These are phyloP conservation scores for Pezicula neosporulosa DNA, from an alignment of 2,329 filamentous ascomycete genomes.

Conservation along the genomic window DNA sequence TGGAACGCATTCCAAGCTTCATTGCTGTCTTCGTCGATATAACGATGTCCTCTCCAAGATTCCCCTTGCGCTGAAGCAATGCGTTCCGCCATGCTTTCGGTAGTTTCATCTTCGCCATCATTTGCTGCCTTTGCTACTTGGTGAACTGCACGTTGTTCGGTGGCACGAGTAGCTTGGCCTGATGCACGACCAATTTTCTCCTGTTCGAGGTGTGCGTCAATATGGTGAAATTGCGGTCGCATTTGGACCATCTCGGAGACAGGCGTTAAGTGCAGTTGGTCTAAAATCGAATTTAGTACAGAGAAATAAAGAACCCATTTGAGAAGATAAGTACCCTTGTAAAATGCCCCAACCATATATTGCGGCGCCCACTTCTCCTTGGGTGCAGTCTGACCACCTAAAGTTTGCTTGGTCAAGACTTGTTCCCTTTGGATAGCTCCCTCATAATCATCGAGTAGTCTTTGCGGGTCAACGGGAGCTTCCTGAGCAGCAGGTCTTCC, in stretches of 20 bases:
- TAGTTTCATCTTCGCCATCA: conserved; percentile 61
- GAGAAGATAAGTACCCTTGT: conserved; percentile 59
- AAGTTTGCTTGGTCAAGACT: conserved; percentile 75
- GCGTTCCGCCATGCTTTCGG: conserved; percentile 71
- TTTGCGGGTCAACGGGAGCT: conserved; percentile 36
- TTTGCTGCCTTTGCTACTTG: conserved; percentile 79
- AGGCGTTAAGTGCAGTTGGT: conserved; percentile 82
- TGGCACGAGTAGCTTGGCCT: conserved; percentile 14
- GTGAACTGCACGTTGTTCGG: conserved; percentile 73
- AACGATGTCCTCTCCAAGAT: conserved; percentile 74
- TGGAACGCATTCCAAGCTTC: conserved; percentile 75
- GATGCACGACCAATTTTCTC: conserved; percentile 36
- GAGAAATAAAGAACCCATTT: not conserved
- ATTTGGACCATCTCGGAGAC: conserved; percentile 82
- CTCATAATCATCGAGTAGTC: conserved; percentile 52
- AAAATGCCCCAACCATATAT: conserved; percentile 93
- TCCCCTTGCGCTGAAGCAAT: conserved; percentile 79
- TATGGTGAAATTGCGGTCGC: conserved; percentile 86
- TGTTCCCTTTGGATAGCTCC: conserved; percentile 67
- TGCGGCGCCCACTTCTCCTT: conserved; percentile 57
- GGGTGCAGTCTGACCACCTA: conserved; percentile 74
- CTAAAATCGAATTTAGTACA: conserved; percentile 37
- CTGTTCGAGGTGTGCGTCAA: conserved; percentile 80
- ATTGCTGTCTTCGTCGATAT: conserved; percentile 76
- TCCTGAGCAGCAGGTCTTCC: conserved; percentile 43